A percentile compares a stretch with the other conserved stretches of the same genome.
Evolutionary conservation across 768 basidiomycete species (phyloP).

Genomic region (Pulveroboletus sp.): DNA sequence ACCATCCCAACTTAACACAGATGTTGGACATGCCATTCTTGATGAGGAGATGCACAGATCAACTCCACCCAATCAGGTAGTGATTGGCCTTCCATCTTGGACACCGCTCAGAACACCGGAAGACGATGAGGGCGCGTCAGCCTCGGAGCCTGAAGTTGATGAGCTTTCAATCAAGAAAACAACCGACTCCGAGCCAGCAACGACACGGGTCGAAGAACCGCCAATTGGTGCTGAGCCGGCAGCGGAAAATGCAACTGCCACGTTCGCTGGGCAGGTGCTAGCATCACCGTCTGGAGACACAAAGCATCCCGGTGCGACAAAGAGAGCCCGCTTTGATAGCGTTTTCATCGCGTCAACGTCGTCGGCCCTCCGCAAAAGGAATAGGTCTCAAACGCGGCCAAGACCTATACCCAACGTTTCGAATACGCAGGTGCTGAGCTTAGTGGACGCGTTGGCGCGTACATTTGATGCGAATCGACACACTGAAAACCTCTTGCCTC

Average conservation of each 20-base stretch:
- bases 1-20: constrained; percentile 1
- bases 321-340: constrained; percentile 22
- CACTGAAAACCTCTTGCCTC: not conserved
- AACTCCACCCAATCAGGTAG: not conserved
- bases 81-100: constrained; percentile 23
- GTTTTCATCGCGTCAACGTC: constrained; percentile 19
- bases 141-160: constrained; percentile 10
- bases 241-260: not conserved
- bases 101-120: constrained; percentile 7
- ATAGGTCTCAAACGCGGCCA: not conserved
- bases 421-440: not conserved
- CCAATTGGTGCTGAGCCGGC: not conserved
- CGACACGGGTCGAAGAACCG: not conserved
- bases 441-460: constrained; percentile 22
- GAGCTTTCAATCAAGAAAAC: not conserved
- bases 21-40: not conserved
- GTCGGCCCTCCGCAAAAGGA: not conserved
- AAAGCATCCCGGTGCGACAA: not conserved
- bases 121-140: not conserved
- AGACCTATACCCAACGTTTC: not conserved
- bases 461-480: constrained; percentile 27
- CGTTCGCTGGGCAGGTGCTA: not conserved
- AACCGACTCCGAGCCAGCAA: not conserved
- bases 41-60: not conserved
- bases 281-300: not conserved